Percentiles rank a stretch among this genome's conserved stretches.
Conservation (phyloP, 148 eudicot genomes). For the Persicaria tinctoria region DNA sequence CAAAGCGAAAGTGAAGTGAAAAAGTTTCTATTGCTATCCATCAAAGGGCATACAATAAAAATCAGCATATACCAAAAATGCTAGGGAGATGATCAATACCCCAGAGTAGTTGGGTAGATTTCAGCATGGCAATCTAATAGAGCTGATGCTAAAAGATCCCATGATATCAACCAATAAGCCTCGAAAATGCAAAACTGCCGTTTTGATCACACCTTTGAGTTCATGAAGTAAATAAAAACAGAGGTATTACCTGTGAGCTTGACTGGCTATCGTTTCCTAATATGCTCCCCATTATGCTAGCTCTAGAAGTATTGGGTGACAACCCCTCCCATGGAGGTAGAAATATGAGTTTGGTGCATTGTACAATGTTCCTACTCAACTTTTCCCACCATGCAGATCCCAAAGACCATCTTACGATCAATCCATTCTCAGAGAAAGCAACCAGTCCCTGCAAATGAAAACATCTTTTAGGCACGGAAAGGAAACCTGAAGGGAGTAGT, state of each 20-base stretch:
- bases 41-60: neutral
- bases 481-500: neutral
- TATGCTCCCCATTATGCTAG: constrained; percentile 83
- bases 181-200: neutral
- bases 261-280: constrained; percentile 34
- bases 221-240: neutral
- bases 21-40: neutral
- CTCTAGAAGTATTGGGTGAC: constrained; percentile 84
- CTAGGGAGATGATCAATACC: neutral
- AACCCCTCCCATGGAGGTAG: constrained; percentile 99
- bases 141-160: neutral
- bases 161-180: neutral
- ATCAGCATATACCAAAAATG: neutral
- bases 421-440: constrained; percentile 91
- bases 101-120: neutral
- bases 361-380: constrained; percentile 79
- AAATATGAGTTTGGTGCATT: constrained; percentile 86
- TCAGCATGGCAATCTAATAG: neutral
- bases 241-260: constrained; percentile 49
- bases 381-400: constrained; percentile 98
- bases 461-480: neutral
- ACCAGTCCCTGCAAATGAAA: constrained; percentile 63
- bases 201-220: neutral
- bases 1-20: neutral
- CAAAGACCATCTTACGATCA: constrained; percentile 94